A percentile compares a stretch with the other conserved stretches of the same genome.
phyloP scores from a whole-genome alignment of 331 rosid species.

The Dryas integrifolia region DNA sequence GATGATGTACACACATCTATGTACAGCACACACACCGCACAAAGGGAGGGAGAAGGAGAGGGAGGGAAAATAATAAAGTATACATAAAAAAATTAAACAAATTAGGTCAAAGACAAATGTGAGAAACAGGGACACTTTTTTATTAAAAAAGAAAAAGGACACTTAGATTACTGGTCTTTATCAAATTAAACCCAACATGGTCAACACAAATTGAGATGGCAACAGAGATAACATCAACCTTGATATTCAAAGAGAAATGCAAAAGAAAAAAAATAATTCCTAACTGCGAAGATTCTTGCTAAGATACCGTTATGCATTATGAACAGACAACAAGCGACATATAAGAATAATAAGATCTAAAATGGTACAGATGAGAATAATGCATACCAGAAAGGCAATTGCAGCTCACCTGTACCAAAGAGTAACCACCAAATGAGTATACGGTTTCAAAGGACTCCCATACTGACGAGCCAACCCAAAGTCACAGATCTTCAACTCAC shows the following conservation, averaged over 20 bases:
- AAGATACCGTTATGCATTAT: neutral
- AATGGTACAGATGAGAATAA: neutral
- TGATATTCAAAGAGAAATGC: neutral
- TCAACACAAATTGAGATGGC: neutral
- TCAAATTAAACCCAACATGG: neutral
- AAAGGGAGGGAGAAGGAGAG: neutral
- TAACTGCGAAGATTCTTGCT: neutral
- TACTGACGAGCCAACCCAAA: slow-evolving; percentile 96
- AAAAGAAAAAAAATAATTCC: neutral
- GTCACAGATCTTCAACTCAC: slow-evolving; percentile 95
- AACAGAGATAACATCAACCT: neutral
- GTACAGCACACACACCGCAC: neutral
- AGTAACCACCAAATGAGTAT: slow-evolving; percentile 93
- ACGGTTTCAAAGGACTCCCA: slow-evolving; percentile 94
- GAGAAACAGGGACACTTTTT: neutral
- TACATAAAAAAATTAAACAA: neutral
- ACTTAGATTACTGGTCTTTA: neutral
- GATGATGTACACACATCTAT: neutral
- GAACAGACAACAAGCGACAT: neutral
- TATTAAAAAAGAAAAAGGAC: too few species aligned
- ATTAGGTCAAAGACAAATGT: neutral
- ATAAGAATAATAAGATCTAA: neutral
- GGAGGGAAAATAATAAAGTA: neutral
- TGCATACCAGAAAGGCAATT: slow-evolving; percentile 12
- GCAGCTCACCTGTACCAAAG: slow-evolving; percentile 94